These are phyloP conservation scores for Triglochin maritima DNA, from an alignment of 106 monocot genomes.

Conservation along the genomic window DNA sequence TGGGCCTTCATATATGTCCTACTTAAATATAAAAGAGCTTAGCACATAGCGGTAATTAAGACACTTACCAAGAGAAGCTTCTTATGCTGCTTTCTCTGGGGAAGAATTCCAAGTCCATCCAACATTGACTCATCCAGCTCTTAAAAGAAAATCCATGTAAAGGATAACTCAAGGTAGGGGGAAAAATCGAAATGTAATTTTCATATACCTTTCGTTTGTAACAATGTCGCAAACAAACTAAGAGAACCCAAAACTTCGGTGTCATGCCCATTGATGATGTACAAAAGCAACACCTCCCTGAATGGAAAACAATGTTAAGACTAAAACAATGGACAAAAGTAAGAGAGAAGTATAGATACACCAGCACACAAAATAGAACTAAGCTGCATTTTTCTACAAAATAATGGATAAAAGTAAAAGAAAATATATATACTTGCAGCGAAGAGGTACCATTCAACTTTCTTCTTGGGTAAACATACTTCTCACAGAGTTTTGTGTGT, in stretches of 20 bases:
- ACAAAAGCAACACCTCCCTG: slow-evolving; percentile 75
- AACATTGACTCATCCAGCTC: slow-evolving; percentile 98
- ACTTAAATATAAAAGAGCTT: too few species aligned
- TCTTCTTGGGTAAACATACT: too few species aligned
- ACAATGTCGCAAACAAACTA: slow-evolving; percentile 70
- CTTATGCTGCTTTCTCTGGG: slow-evolving; percentile 97
- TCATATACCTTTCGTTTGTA: slow-evolving; percentile 84
- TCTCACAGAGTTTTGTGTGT: too few species aligned
- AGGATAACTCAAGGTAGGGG: neutral
- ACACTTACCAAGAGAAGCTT: slow-evolving; percentile 67
- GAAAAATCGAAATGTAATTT: neutral
- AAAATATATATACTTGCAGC: too few species aligned
- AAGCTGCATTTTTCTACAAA: too few species aligned
- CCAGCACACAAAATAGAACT: neutral
- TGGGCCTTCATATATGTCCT: too few species aligned
- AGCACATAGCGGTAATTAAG: too few species aligned
- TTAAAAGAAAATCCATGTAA: slow-evolving; percentile 14
- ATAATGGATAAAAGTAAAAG: too few species aligned
- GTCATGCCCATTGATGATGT: slow-evolving; percentile 54
- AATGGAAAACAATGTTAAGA: slow-evolving; percentile 1
- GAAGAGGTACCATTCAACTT: too few species aligned
- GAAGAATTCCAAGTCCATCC: slow-evolving; percentile 98
- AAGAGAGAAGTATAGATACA: neutral
- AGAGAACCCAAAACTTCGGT: slow-evolving; percentile 70
- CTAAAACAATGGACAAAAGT: too few species aligned